A percentile compares a stretch with the other conserved stretches of the same genome.
These are phyloP conservation scores for Salix arbutifolia DNA, from an alignment of 345 rosid genomes.

Conservation along the genomic window DNA sequence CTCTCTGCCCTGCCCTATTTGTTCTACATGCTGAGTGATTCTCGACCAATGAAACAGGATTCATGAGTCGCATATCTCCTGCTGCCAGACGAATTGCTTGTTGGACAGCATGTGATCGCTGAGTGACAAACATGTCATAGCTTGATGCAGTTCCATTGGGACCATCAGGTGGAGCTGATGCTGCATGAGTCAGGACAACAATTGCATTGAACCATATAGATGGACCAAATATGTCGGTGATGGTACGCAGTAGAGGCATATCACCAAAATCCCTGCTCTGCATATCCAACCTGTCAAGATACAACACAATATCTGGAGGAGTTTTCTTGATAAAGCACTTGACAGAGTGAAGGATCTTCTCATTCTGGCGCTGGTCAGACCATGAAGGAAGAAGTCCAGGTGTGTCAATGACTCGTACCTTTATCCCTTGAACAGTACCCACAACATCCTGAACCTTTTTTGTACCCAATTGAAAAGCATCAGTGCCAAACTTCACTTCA, in stretches of 20 bases:
- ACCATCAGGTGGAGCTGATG: slow-evolving; percentile 98
- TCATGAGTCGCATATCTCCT: slow-evolving; percentile 99
- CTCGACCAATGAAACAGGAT: slow-evolving; percentile 95
- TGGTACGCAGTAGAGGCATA: slow-evolving; percentile 92
- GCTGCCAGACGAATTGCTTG: slow-evolving; percentile 98
- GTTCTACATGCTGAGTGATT: slow-evolving; percentile 98
- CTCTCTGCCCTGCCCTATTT: slow-evolving; percentile 96
- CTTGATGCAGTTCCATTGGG: slow-evolving; percentile 90
- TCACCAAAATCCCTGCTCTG: slow-evolving; percentile 92
- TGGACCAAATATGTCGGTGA: slow-evolving; percentile 85
- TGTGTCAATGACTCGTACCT: slow-evolving; percentile 94
- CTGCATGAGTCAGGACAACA: slow-evolving; percentile 97
- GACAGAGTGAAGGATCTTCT: slow-evolving; percentile 80
- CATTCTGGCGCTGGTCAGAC: slow-evolving; percentile 91
- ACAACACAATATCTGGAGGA: slow-evolving; percentile 94
- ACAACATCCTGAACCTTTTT: slow-evolving; percentile 91
- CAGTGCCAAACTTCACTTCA: slow-evolving; percentile 76
- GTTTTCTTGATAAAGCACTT: slow-evolving; percentile 75
- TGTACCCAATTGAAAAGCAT: slow-evolving; percentile 89
- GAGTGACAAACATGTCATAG: slow-evolving; percentile 98
- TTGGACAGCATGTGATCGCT: slow-evolving; percentile 90
- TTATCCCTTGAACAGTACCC: slow-evolving; percentile 96
- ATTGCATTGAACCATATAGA: slow-evolving; percentile 99
- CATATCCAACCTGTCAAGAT: slow-evolving; percentile 96
- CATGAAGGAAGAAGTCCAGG: slow-evolving; percentile 94